Percentiles rank a stretch among this genome's conserved stretches.
These are phyloP conservation scores for Diversispora epigaea DNA, from an alignment of 192 early-diverging fungal species.

Conservation along the genomic window DNA sequence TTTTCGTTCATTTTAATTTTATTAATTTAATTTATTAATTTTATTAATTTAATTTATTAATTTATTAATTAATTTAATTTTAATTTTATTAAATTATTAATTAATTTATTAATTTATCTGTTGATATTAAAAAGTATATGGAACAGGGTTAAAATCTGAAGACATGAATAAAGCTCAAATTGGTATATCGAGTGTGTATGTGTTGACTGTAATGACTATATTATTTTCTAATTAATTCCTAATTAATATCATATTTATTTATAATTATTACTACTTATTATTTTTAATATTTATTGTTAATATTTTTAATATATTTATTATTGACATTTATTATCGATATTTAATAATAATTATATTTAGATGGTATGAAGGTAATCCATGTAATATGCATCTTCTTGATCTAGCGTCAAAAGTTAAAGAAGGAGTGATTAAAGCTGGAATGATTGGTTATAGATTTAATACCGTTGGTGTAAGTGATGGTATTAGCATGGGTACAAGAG, in stretches of 20 bases:
- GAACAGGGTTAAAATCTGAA: constrained; percentile 82
- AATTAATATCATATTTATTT: not conserved
- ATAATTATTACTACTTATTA: not conserved
- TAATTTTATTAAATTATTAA: not conserved
- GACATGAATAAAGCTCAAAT: constrained; percentile 91
- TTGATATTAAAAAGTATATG: constrained; percentile 65
- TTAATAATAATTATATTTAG: constrained; percentile 43
- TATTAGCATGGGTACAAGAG: constrained; percentile 95
- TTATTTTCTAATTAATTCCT: not conserved
- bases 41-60: not conserved
- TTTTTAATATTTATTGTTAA: not conserved
- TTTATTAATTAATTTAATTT: not conserved
- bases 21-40: not conserved
- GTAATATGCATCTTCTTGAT: constrained; percentile 98
- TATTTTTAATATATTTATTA: no score
- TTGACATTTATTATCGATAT: no score
- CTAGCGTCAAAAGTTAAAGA: constrained; percentile 87
- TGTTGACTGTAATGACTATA: constrained; percentile 1
- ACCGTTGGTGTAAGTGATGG: constrained; percentile 97
- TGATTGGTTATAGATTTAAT: constrained; percentile 97
- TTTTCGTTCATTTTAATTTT: not conserved
- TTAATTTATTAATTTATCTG: not conserved
- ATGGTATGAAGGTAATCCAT: constrained; percentile 99
- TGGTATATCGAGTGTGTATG: constrained; percentile 92
- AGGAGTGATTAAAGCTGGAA: constrained; percentile 83